These are phyloP conservation scores for Lasiodiplodia hormozganensis DNA, from an alignment of 2,329 filamentous ascomycete species.

Conservation along the genomic window DNA sequence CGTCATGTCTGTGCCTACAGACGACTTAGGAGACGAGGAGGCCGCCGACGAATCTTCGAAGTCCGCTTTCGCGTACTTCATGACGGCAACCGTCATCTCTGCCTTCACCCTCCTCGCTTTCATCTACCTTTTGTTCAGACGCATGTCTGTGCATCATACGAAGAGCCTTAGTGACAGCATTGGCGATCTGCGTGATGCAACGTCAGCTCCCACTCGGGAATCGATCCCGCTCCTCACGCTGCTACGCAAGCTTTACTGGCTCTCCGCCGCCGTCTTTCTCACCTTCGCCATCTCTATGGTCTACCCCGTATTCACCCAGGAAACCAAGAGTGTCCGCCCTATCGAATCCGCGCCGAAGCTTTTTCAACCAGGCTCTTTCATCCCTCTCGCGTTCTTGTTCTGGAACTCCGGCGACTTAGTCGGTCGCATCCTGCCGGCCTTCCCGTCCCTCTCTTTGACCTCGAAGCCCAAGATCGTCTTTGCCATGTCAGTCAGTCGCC, in stretches of 20 bases:
- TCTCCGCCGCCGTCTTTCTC: slow-evolving; percentile 77
- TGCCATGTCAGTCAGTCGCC: slow-evolving; percentile 67
- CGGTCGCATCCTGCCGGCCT: slow-evolving; percentile 73
- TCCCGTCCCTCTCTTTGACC: slow-evolving; percentile 63
- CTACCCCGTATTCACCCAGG: slow-evolving; percentile 86
- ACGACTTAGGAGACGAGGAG: slow-evolving; percentile 36
- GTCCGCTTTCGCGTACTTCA: slow-evolving; percentile 88
- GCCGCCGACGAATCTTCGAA: slow-evolving; percentile 58
- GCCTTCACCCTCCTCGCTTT: slow-evolving; percentile 74
- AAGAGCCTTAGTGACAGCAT: slow-evolving; percentile 31
- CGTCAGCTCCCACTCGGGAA: slow-evolving; percentile 49
- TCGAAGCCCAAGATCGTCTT: slow-evolving; percentile 73
- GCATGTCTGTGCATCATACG: slow-evolving; percentile 39
- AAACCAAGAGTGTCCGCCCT: slow-evolving; percentile 52
- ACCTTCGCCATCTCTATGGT: slow-evolving; percentile 90
- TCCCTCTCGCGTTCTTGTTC: slow-evolving; percentile 86
- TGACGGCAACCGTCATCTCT: slow-evolving; percentile 83
- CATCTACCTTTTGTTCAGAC: slow-evolving; percentile 71
- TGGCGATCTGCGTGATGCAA: slow-evolving; percentile 5
- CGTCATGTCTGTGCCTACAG: slow-evolving; percentile 69
- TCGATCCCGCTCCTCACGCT: slow-evolving; percentile 68
- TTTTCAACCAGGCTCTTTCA: slow-evolving; percentile 78
- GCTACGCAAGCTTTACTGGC: slow-evolving; percentile 79
- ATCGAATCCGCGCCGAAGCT: slow-evolving; percentile 58
- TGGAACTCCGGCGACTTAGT: slow-evolving; percentile 91